Base-by-base conservation (phyloP, 371 early-diverging fungal genomes). In the Mucor piriformis region DNA sequence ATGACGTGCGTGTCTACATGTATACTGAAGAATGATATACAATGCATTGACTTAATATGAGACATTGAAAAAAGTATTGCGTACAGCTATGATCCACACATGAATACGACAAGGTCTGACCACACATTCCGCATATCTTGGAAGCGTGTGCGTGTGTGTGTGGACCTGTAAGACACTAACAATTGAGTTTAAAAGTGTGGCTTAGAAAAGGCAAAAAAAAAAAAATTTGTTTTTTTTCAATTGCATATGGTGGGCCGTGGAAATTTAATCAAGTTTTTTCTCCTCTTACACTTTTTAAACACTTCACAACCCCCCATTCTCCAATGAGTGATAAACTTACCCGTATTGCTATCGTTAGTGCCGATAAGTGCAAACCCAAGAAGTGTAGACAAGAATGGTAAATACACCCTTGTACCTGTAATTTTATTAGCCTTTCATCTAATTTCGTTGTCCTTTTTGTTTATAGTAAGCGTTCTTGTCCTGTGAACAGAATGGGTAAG, bases 291-390 rank as follows among this genome's bases (percentile, higher is more conserved):
- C 50, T 61, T 60, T 47, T 42, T 42, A 42, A 53, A 46, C 23
- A 42, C 47, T 38, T 50, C 49, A 50, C 13, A 44, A 43, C 56
- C 57, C 63, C 63, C 56, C 50, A 29, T 55, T 47, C 46, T 57
- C n/a, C 37, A 42, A 89, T 90, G 89, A 78, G 85, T 61, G 88
- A 88, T 59, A 89, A 89, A 62, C 82, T 91, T 55, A 92, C 94
- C 18, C 89, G 97, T 83, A 90, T 97, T 68, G 99, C 99, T 67
- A 96, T 99, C 76, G 94, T 99, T 77, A 90, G 84, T 66, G 72
- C 82, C 38, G 99, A 99, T 87, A 95, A 93, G 81, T 99, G 99
- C 84, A 98, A 97, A 78, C 99, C 99, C 42, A 97, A 97, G 82
- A 95, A 99, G 79, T 99, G 99, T 79, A 84, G 94, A 67, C 95